These are phyloP conservation scores for Clavariopsis aquatica DNA, from an alignment of 495 filamentous ascomycete genomes.

Conservation along the genomic window DNA sequence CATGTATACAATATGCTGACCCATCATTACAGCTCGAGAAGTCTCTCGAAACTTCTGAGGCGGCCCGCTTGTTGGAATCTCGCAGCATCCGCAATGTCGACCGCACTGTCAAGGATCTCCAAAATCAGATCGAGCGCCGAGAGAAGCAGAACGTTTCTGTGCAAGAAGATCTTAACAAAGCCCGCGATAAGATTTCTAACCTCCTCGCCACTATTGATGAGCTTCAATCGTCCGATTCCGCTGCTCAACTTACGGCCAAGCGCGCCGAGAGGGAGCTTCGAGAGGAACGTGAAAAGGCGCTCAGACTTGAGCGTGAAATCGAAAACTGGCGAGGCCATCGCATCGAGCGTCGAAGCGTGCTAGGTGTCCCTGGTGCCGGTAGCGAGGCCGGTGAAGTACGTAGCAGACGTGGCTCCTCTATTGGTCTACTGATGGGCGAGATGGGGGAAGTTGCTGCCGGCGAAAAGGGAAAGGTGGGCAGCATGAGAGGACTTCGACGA, in stretches of 20 bases:
- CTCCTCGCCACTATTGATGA: slow-evolving; percentile 90
- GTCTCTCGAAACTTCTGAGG: slow-evolving; percentile 84
- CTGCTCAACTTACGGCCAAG: slow-evolving; percentile 74
- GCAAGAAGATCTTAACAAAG: slow-evolving; percentile 74
- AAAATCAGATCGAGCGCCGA: slow-evolving; percentile 86
- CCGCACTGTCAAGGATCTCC: slow-evolving; percentile 89
- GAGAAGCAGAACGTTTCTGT: slow-evolving; percentile 82
- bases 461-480: slow-evolving; percentile 36
- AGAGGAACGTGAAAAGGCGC: slow-evolving; percentile 80
- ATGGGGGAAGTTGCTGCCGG: slow-evolving; percentile 31
- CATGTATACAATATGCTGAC: slow-evolving; percentile 29
- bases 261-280: slow-evolving; percentile 86
- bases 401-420: slow-evolving; percentile 46
- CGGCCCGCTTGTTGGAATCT: slow-evolving; percentile 71
- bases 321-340: slow-evolving; percentile 80
- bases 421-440: slow-evolving; percentile 39
- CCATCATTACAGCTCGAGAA: slow-evolving; percentile 69
- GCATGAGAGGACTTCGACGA: slow-evolving; percentile 40
- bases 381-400: slow-evolving; percentile 43
- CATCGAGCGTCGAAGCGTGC: slow-evolving; percentile 53
- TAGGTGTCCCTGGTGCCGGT: slow-evolving; percentile 36
- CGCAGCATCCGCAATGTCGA: slow-evolving; percentile 91
- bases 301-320: slow-evolving; percentile 84
- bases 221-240: slow-evolving; percentile 79
- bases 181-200: slow-evolving; percentile 86